Evolutionary conservation across 371 early-diverging fungal genomes (phyloP).

Genomic region (Chytridiales sp.): DNA sequence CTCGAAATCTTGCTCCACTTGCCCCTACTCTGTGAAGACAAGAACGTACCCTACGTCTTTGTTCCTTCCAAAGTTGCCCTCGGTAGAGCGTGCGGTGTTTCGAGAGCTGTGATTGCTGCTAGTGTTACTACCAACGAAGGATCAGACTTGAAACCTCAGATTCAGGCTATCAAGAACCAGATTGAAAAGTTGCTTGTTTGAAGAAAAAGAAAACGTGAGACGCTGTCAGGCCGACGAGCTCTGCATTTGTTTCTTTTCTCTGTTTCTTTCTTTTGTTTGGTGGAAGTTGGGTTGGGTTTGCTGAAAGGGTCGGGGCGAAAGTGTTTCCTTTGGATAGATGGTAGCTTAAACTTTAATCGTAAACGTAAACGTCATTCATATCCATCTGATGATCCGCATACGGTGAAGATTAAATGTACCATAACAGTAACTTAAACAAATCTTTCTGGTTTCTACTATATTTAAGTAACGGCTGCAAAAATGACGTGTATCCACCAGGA

Average conservation of each 20-base stretch:
- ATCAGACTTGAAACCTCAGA: conserved; percentile 91
- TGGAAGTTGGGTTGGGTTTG: background rate
- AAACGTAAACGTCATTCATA: too few relatives aligned
- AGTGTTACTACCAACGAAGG: conserved; percentile 97
- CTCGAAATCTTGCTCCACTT: conserved; percentile 96
- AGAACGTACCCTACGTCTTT: conserved; percentile 98
- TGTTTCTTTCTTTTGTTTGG: background rate
- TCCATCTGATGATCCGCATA: too few relatives aligned
- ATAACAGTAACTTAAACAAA: too few relatives aligned
- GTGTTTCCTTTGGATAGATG: too few relatives aligned
- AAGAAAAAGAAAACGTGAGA: conserved; percentile 12
- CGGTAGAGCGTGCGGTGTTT: conserved; percentile 98
- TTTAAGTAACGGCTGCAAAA: too few relatives aligned
- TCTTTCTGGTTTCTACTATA: too few relatives aligned
- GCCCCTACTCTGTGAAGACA: conserved; percentile 98
- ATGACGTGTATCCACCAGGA: too few relatives aligned
- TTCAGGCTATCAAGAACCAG: conserved; percentile 83
- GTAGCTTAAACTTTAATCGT: too few relatives aligned
- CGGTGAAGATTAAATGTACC: too few relatives aligned
- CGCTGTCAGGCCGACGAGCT: background rate
- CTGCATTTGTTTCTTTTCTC: background rate
- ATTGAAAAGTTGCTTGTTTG: conserved; percentile 91
- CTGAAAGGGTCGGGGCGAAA: background rate
- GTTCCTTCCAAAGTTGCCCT: conserved; percentile 95
- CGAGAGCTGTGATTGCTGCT: conserved; percentile 90